Conservation (phyloP, 768 basidiomycete species). For the Naganishia vaughanmartiniae region DNA sequence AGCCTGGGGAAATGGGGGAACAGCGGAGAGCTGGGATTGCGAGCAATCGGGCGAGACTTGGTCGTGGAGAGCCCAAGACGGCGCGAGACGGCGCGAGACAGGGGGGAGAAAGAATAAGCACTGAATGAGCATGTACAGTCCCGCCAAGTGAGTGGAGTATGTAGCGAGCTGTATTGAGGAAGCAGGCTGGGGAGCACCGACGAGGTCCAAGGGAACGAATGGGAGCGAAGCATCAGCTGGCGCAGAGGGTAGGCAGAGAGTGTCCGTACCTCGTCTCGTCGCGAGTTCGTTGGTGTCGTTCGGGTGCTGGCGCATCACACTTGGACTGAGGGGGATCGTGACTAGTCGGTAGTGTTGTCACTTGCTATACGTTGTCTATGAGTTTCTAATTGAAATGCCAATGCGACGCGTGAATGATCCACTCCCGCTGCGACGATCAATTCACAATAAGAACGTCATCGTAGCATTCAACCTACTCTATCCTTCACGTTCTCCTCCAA, state of each 20-base stretch:
- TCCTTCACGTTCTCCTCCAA: neutral
- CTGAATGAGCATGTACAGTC: constrained; percentile 7
- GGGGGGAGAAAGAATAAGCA: too few relatives aligned
- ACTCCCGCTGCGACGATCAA: neutral
- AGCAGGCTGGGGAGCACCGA: constrained; percentile 18
- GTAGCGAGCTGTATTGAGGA: constrained; percentile 3
- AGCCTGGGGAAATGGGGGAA: constrained; percentile 1
- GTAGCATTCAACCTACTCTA: neutral
- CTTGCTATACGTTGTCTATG: neutral
- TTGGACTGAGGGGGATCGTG: neutral
- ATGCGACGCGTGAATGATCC: neutral
- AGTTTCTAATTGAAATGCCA: neutral
- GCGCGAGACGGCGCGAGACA: too few relatives aligned
- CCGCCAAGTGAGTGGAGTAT: constrained; percentile 2
- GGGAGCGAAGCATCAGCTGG: constrained; percentile 24
- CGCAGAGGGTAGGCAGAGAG: neutral
- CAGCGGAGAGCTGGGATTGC: neutral
- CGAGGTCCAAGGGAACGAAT: constrained; percentile 21
- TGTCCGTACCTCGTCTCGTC: neutral
- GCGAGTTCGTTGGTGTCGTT: neutral
- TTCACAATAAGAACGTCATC: neutral
- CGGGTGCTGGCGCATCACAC: neutral
- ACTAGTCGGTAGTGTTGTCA: neutral
- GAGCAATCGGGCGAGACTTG: constrained; percentile 21
- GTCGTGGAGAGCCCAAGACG: neutral